A percentile compares a stretch with the other conserved stretches of the same genome.
Conservation (phyloP, 2,329 filamentous ascomycete species). For the Monilinia fructigena region DNA sequence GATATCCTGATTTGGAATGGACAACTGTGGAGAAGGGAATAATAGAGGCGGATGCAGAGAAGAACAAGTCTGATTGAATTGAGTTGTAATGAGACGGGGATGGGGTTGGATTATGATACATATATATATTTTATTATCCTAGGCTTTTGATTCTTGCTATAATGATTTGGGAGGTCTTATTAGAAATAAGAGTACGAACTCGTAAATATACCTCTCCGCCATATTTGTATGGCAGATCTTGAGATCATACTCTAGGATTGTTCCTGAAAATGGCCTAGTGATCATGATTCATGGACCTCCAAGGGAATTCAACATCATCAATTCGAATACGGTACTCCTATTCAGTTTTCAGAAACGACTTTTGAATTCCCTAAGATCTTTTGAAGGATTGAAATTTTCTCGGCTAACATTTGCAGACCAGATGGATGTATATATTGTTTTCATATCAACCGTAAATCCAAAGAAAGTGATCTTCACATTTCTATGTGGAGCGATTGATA, state of each 20-base stretch:
- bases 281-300: background rate
- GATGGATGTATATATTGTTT: background rate
- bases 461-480: too few species aligned
- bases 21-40: conserved; percentile 22
- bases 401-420: background rate
- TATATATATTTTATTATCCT: background rate
- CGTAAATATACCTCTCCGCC: background rate
- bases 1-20: conserved; percentile 22
- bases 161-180: background rate
- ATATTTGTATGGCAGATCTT: background rate
- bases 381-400: background rate
- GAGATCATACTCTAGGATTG: background rate
- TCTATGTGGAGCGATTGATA: too few species aligned
- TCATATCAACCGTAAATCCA: too few species aligned
- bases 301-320: background rate
- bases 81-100: background rate
- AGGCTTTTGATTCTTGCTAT: background rate
- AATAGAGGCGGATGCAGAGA: conserved; percentile 20
- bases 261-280: background rate
- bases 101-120: background rate
- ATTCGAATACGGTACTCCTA: background rate
- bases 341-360: background rate
- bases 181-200: background rate
- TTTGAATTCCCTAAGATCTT: background rate
- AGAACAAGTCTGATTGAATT: background rate